These are phyloP conservation scores for Globisporangium perplexum DNA, from an alignment of 352 stramenopile genomes.

Conservation along the genomic window DNA sequence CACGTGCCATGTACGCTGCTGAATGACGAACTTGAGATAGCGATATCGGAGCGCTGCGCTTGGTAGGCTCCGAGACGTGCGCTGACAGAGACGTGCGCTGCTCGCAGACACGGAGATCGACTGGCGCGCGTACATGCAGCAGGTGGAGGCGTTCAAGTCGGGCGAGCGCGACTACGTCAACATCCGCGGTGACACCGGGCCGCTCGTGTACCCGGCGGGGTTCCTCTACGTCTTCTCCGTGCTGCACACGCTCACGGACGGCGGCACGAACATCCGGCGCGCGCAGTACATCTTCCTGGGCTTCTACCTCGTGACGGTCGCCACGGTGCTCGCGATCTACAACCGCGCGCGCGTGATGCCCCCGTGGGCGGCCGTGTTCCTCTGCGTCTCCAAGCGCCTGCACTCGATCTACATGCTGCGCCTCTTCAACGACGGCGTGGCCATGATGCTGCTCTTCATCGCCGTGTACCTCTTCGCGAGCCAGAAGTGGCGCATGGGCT, in stretches of 20 bases:
- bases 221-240: conserved; percentile 97
- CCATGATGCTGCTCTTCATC: conserved; percentile 94
- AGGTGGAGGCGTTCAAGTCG: conserved; percentile 90
- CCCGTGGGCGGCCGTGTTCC: conserved; percentile 86
- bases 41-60: too few relatives aligned
- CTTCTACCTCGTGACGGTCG: conserved; percentile 93
- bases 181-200: conserved; percentile 94
- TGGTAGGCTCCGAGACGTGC: too few relatives aligned
- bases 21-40: too few relatives aligned
- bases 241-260: conserved; percentile 89
- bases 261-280: conserved; percentile 70
- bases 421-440: conserved; percentile 98
- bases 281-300: conserved; percentile 94
- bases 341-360: conserved; percentile 67
- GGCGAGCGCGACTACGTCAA: conserved; percentile 96
- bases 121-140: conserved; percentile 99
- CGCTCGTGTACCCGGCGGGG: conserved; percentile 97
- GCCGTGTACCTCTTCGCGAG: conserved; percentile 86
- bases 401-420: conserved; percentile 98
- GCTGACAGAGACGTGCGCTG: not conserved
- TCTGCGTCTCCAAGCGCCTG: conserved; percentile 93
- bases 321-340: conserved; percentile 88
- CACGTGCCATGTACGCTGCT: conserved; percentile 51
- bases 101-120: conserved; percentile 97
- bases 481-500: conserved; percentile 85